Base-by-base conservation (phyloP, 345 rosid species). In the Odontarrhena argentea region DNA sequence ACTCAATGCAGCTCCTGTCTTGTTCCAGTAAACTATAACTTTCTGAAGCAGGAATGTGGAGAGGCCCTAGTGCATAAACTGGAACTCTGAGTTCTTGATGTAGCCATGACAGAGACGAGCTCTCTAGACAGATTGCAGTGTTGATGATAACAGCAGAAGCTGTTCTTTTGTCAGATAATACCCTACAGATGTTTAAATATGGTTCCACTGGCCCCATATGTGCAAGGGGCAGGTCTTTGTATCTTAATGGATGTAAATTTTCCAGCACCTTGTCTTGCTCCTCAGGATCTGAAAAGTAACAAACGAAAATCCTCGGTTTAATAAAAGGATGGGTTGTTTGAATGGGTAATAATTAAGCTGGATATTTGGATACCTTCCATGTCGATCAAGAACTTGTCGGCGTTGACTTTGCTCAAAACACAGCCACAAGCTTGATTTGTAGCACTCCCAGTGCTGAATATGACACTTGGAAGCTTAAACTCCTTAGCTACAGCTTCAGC, bases 1-100 rank as follows among this genome's bases (percentile, higher is more conserved):
- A 81, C 43, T 64, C 18, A 13, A 81, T 63, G 76, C 81, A 81
- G 63, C 74, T 41, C 3, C 1, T 37, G 51, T 81, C 83, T 62
- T 78, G 76, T 28, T 74, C 9, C 2, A 76, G 10, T 7, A 77
- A 57, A 47, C 50, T 18, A 57, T 50, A 32, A 57, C 14, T 2
- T 11, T 4, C 25, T 52, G 68, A 54, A 60, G 57, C 18, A 5
- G 32, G 11, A 7, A 54, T 38, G 58, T 74, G 68, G 38, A 74
- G 53, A 67, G 77, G 77, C 18, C 73, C 77, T 50, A 60, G 15
- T 12, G 63, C 7, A 28, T 52, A 67, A 0, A 73, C 45, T 8
- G 77, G 67, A 43, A 66, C 14, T 6, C 6, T 3, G 7, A 63
- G 32, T 24, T 70, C 74, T 18, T 65, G 30, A 9, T 72, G n/a